A percentile compares a stretch with the other conserved stretches of the same genome.
These are phyloP conservation scores for Alternaria sp. DNA, from an alignment of 2,329 filamentous ascomycete genomes.

Conservation along the genomic window DNA sequence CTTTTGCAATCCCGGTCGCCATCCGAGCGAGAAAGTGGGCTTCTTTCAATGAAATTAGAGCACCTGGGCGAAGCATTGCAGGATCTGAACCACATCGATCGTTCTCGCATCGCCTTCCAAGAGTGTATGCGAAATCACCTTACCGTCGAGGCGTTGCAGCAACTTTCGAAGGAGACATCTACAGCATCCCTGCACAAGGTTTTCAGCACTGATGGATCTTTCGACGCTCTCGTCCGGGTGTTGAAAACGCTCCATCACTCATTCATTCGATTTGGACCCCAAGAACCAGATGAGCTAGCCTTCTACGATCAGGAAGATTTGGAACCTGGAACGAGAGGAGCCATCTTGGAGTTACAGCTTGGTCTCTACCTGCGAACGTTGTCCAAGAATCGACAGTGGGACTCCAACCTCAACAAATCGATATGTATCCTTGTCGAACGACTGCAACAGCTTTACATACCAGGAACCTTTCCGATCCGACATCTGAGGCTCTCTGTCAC, in stretches of 20 bases:
- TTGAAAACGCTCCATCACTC: constrained; percentile 67
- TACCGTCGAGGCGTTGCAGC: constrained; percentile 62
- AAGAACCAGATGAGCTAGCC: constrained; percentile 59
- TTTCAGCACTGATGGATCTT: constrained; percentile 61
- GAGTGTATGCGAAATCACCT: constrained; percentile 69
- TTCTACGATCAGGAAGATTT: constrained; percentile 47
- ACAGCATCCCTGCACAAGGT: constrained; percentile 59
- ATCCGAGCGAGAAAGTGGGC: constrained; percentile 65
- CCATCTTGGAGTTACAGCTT: constrained; percentile 54
- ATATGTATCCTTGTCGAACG: constrained; percentile 26
- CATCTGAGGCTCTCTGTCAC: constrained; percentile 32
- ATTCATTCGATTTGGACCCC: constrained; percentile 47
- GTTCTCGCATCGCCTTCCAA: constrained; percentile 65
- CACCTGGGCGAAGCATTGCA: constrained; percentile 68
- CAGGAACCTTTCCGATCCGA: constrained; percentile 40
- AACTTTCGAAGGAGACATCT: constrained; percentile 59
- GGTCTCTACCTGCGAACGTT: constrained; percentile 35
- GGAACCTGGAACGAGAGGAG: constrained; percentile 38
- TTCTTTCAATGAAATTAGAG: constrained; percentile 70
- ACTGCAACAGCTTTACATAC: constrained; percentile 39
- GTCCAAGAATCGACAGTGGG: constrained; percentile 40
- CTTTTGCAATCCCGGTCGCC: constrained; percentile 62
- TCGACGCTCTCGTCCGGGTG: constrained; percentile 63
- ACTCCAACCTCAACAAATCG: constrained; percentile 33
- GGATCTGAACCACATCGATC: constrained; percentile 59